Percentiles rank a stretch among this genome's conserved stretches.
phyloP scores from a whole-genome alignment of 108 stramenopile species.

The Cyclotella baltica region DNA sequence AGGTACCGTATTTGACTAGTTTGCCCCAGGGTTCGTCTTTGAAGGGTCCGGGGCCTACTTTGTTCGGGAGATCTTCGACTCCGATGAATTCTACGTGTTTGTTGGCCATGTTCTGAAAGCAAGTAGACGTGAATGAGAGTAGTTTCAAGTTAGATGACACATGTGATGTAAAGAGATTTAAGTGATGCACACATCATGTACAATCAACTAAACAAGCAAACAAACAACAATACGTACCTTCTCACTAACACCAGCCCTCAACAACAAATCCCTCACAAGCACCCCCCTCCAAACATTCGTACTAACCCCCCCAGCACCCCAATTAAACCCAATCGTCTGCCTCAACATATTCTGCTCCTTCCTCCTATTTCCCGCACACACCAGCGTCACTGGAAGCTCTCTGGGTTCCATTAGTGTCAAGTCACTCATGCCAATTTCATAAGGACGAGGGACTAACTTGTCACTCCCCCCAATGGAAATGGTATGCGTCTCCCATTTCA shows the following conservation, averaged over 20 bases:
- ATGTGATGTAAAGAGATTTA: background rate
- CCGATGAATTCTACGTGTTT: constrained; percentile 93
- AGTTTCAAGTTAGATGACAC: background rate
- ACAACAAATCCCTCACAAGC: constrained; percentile 87
- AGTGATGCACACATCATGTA: background rate
- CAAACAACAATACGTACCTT: constrained; percentile 25
- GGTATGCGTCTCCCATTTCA: constrained; percentile 85
- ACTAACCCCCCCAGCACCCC: constrained; percentile 94
- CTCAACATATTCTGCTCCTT: constrained; percentile 99
- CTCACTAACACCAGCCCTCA: constrained; percentile 80
- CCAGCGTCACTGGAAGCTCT: constrained; percentile 93
- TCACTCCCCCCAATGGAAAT: constrained; percentile 61
- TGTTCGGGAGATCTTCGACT: constrained; percentile 93
- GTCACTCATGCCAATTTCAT: constrained; percentile 88
- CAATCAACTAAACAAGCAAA: background rate
- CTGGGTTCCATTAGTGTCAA: constrained; percentile 64
- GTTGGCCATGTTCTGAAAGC: constrained; percentile 63
- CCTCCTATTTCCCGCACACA: constrained; percentile 98
- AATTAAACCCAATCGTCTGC: constrained; percentile 97
- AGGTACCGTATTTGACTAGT: constrained; percentile 96
- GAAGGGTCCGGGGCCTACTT: constrained; percentile 92
- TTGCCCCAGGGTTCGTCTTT: constrained; percentile 89
- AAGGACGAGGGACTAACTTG: constrained; percentile 47
- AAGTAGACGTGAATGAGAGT: background rate
- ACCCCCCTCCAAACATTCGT: constrained; percentile 97